Evolutionary conservation across 164 flowering plant species (phyloP).

Genomic region (Berberis thunbergii): DNA sequence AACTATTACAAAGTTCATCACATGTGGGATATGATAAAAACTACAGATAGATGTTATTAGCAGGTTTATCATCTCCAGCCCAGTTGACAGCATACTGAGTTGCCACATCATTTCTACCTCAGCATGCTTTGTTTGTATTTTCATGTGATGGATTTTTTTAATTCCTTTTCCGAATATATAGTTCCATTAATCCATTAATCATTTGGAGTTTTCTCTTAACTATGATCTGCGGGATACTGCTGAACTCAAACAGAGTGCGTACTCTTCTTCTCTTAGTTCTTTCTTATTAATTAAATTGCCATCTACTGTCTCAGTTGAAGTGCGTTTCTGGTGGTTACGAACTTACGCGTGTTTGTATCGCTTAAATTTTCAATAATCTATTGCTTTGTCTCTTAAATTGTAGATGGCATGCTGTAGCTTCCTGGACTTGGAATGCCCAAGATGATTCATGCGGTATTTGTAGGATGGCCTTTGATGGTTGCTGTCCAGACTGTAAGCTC

Average conservation of each 20-base stretch:
- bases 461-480: constrained; percentile 98
- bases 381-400: not conserved
- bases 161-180: not conserved
- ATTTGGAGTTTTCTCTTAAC: constrained; percentile 26
- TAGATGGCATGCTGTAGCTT: constrained; percentile 92
- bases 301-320: not conserved
- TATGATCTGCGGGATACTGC: not conserved
- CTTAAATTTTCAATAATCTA: not conserved
- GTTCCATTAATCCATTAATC: not conserved
- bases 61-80: not conserved
- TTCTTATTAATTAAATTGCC: not conserved
- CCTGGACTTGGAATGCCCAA: constrained; percentile 99
- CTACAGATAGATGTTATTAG: not conserved
- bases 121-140: not conserved
- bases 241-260: constrained; percentile 38
- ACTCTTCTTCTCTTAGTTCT: constrained; percentile 3
- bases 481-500: constrained; percentile 93
- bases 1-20: not conserved
- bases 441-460: constrained; percentile 98
- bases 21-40: not conserved
- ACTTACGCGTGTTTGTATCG: not conserved
- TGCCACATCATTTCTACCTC: not conserved
- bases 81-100: not conserved
- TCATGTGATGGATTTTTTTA: not conserved
- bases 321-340: not conserved